Evolutionary conservation across 495 filamentous ascomycete genomes (phyloP).

Genomic region (Beverwykella pulmonaria): DNA sequence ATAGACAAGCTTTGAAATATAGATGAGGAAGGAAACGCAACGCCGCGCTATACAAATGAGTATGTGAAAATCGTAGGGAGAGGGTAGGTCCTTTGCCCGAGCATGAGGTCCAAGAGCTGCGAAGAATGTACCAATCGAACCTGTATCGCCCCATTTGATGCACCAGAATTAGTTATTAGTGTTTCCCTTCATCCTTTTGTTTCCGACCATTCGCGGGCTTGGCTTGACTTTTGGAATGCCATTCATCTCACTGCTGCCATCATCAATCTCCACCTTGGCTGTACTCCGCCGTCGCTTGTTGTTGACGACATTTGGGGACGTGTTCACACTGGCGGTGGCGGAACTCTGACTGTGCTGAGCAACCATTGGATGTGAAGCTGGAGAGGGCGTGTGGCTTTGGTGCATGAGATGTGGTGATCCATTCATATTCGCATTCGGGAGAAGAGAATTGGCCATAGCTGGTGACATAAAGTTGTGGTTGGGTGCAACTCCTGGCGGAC

Average conservation of each 20-base stretch:
- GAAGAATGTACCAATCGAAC: not conserved
- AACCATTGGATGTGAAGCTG: conserved; percentile 65
- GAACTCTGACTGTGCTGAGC: conserved; percentile 70
- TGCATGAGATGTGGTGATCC: conserved; percentile 59
- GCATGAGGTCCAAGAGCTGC: not conserved
- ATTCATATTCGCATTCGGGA: conserved; percentile 49
- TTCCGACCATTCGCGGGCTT: conserved; percentile 43
- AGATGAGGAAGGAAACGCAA: conserved; percentile 15
- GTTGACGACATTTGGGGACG: conserved; percentile 75
- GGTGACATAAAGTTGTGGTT: conserved; percentile 59
- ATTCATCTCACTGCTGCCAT: conserved; percentile 44
- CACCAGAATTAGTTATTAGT: conserved; percentile 4
- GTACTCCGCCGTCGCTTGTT: conserved; percentile 78
- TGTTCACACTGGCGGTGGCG: conserved; percentile 73
- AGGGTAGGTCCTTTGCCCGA: not conserved
- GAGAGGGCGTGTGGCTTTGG: conserved; percentile 44
- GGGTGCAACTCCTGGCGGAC: conserved; percentile 36
- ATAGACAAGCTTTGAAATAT: conserved; percentile 11
- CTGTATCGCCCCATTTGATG: not conserved
- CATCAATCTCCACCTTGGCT: conserved; percentile 76
- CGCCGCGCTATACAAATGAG: conserved; percentile 35
- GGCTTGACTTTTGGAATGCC: conserved; percentile 53
- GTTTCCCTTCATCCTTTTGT: conserved; percentile 37
- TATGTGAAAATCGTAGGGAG: conserved; percentile 1
- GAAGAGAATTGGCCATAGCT: conserved; percentile 55